Conservation (phyloP, 345 rosid species). For the Eucalyptus cloeziana region DNA sequence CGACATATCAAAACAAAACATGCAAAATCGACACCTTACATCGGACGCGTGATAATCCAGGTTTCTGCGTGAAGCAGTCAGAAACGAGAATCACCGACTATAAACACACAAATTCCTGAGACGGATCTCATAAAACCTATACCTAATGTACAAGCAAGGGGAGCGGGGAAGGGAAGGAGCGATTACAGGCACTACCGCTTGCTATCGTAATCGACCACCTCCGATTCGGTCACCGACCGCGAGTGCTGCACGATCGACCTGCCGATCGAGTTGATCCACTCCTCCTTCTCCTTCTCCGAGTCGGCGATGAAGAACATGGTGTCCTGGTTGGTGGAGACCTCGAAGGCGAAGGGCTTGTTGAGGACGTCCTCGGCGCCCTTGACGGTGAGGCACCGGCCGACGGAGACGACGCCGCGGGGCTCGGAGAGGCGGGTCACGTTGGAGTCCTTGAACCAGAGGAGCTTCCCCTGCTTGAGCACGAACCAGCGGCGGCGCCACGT, state of each 20-base stretch:
- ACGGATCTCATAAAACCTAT: background rate
- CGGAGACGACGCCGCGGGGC: constrained; percentile 72
- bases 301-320: constrained; percentile 80
- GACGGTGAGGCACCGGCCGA: constrained; percentile 59
- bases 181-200: background rate
- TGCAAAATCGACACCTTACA: background rate
- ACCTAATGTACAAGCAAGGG: background rate
- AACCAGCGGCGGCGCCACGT: constrained; percentile 95
- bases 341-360: constrained; percentile 66
- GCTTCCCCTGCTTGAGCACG: constrained; percentile 69
- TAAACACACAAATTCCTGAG: background rate
- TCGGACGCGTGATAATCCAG: background rate
- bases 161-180: background rate
- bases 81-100: background rate
- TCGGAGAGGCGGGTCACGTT: constrained; percentile 26
- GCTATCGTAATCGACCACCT: constrained; percentile 56
- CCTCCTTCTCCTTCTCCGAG: constrained; percentile 73
- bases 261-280: constrained; percentile 89
- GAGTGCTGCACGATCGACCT: constrained; percentile 79
- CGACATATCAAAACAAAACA: background rate
- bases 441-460: constrained; percentile 76
- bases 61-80: background rate
- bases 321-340: constrained; percentile 42
- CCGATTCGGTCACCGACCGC: constrained; percentile 67
- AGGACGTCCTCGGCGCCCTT: constrained; percentile 82